Percentiles rank a stretch among this genome's conserved stretches.
phyloP scores from a whole-genome alignment of 768 basidiomycete genomes.

The Pluteus cervinus region DNA sequence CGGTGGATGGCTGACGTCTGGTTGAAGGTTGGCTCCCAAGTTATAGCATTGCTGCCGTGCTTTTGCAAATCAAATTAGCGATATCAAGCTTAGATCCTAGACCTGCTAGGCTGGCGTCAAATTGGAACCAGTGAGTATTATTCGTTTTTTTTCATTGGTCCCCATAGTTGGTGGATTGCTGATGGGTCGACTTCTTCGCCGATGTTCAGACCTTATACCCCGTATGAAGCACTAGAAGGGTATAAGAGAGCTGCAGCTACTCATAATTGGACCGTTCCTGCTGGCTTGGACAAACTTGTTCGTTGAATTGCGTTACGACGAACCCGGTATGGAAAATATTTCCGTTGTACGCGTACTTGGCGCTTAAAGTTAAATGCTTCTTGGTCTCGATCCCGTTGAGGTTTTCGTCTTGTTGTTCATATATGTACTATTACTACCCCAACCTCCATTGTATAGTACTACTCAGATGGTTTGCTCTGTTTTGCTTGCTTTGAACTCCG shows the following conservation, averaged over 20 bases:
- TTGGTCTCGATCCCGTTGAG: too few species aligned
- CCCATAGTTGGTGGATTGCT: too few species aligned
- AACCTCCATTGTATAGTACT: too few species aligned
- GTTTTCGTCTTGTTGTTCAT: too few species aligned
- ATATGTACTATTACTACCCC: too few species aligned
- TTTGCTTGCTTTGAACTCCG: too few species aligned
- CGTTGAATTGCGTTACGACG: too few species aligned
- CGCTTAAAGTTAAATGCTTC: too few species aligned
- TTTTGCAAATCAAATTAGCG: conserved; percentile 65
- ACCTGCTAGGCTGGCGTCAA: conserved; percentile 49
- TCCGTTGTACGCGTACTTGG: too few species aligned
- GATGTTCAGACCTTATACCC: conserved; percentile 34
- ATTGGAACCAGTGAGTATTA: conserved; percentile 42
- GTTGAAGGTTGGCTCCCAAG: conserved; percentile 58
- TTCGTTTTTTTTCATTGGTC: neutral
- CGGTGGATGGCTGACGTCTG: neutral
- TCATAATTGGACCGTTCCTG: conserved; percentile 53
- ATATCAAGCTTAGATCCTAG: conserved; percentile 61
- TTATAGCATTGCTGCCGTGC: conserved; percentile 38
- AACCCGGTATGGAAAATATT: too few species aligned
- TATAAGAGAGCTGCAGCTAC: conserved; percentile 59
- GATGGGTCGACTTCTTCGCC: conserved; percentile 5
- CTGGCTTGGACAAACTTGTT: conserved; percentile 29
- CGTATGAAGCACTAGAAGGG: conserved; percentile 55
- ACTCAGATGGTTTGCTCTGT: too few species aligned